These are phyloP conservation scores for Colletotrichum echinochloae DNA, from an alignment of 2,329 filamentous ascomycete species.

Conservation along the genomic window DNA sequence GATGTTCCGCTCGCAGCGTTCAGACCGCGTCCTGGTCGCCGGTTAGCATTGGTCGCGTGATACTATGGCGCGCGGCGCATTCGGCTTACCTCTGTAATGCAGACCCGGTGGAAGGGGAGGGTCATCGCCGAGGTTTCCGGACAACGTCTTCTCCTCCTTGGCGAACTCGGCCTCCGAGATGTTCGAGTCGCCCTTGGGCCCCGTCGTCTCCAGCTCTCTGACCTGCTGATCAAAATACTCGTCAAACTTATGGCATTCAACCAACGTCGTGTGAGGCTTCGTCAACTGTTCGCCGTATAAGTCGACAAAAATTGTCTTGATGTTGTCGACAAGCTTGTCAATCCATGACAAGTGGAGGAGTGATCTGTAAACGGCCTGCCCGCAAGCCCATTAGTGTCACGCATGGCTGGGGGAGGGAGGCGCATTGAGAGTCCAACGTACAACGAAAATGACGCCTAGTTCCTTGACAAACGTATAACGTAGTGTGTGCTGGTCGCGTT, in stretches of 20 bases:
- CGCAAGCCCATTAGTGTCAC: constrained; percentile 32
- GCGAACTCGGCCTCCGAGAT: constrained; percentile 47
- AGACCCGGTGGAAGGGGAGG: constrained; percentile 47
- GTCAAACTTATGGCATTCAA: constrained; percentile 86
- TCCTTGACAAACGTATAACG: constrained; percentile 96
- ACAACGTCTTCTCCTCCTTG: constrained; percentile 50
- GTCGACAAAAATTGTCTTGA: constrained; percentile 90
- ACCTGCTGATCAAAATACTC: constrained; percentile 96
- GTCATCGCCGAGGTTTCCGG: constrained; percentile 53
- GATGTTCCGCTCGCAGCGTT: constrained; percentile 58
- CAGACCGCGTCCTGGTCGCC: constrained; percentile 48
- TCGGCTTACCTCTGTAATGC: constrained; percentile 38
- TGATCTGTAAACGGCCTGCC: constrained; percentile 93
- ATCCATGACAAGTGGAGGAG: constrained; percentile 96
- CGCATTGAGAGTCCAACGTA: constrained; percentile 50
- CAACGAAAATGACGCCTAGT: constrained; percentile 93
- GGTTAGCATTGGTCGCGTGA: constrained; percentile 12
- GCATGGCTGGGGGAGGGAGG: background rate
- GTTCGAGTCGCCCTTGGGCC: constrained; percentile 48
- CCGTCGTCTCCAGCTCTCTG: constrained; percentile 77
- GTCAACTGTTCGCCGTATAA: constrained; percentile 90
- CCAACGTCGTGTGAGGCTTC: constrained; percentile 80
- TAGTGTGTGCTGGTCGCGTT: constrained; percentile 91
- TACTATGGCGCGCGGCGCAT: background rate
- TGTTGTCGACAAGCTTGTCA: constrained; percentile 94